Conservation (phyloP, 1,284 basidiomycete genomes). For the Cryptococcus jaspeensis region DNA sequence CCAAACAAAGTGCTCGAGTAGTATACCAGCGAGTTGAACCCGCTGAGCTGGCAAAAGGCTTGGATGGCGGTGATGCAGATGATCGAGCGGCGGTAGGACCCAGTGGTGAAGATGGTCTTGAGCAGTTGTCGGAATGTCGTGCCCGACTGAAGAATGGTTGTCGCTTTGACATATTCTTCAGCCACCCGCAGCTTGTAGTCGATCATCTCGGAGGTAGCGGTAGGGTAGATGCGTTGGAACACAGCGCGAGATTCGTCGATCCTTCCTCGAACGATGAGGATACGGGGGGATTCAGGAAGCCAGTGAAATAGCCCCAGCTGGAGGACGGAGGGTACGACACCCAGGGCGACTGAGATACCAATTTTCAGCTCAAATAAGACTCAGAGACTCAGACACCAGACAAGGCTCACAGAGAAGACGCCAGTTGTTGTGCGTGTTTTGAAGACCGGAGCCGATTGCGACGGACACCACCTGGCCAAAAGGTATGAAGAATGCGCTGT, state of each 20-base stretch:
- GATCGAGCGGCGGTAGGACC: conserved; percentile 25
- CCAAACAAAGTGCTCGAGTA: conserved; percentile 41
- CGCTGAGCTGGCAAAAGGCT: conserved; percentile 34
- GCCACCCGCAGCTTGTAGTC: conserved; percentile 39
- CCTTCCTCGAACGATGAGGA: conserved; percentile 32
- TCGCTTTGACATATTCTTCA: conserved; percentile 29
- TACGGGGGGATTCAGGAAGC: conserved; percentile 45
- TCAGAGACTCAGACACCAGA: too few species aligned
- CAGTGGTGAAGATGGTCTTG: conserved; percentile 21
- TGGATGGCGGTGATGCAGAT: conserved; percentile 21
- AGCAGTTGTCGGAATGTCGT: conserved; percentile 11
- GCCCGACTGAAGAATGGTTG: conserved; percentile 14
- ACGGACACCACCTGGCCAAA: conserved; percentile 45
- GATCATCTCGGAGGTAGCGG: conserved; percentile 35
- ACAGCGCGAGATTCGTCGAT: conserved; percentile 27
- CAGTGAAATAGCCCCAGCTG: conserved; percentile 44
- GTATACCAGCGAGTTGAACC: conserved; percentile 46
- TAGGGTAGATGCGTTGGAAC: conserved; percentile 32
- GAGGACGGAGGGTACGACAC: conserved; percentile 40
- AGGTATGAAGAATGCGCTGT: conserved; percentile 45
- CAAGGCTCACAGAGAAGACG: conserved; percentile 16
- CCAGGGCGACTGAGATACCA: conserved; percentile 22
- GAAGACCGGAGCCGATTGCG: conserved; percentile 35
- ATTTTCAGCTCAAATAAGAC: neutral
- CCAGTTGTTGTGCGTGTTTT: conserved; percentile 20